phyloP scores from a whole-genome alignment of 306 rosid species.

The Gynostemma pentaphyllum region DNA sequence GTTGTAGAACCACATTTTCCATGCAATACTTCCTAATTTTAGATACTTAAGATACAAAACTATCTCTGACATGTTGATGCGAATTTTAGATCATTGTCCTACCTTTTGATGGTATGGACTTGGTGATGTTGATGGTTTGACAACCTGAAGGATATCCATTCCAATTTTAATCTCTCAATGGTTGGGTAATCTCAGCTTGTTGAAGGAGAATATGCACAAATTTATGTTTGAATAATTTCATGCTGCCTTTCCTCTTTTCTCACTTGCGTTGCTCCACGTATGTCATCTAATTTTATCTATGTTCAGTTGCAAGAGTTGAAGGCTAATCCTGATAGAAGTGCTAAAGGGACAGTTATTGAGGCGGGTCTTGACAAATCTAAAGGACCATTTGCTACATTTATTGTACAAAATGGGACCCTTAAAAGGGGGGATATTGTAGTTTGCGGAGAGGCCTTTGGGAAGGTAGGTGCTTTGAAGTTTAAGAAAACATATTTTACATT shows the following conservation, averaged over 20 bases:
- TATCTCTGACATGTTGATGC: neutral
- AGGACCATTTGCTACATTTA: slow-evolving; percentile 87
- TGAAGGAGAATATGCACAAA: neutral
- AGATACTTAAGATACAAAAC: neutral
- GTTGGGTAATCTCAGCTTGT: neutral
- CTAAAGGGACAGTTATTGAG: slow-evolving; percentile 87
- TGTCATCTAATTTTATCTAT: slow-evolving; percentile 27
- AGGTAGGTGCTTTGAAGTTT: slow-evolving; percentile 42
- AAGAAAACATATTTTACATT: neutral
- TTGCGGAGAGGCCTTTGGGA: slow-evolving; percentile 94
- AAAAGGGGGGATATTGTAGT: slow-evolving; percentile 66
- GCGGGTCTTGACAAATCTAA: slow-evolving; percentile 90
- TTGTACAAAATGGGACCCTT: slow-evolving; percentile 88
- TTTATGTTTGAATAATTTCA: neutral
- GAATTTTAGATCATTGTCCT: neutral
- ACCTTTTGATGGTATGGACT: neutral
- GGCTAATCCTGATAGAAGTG: slow-evolving; percentile 90
- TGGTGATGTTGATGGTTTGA: neutral
- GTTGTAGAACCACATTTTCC: neutral
- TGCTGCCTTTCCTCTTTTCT: neutral
- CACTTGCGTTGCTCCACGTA: slow-evolving; percentile 7
- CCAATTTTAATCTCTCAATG: neutral
- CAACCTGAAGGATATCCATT: neutral
- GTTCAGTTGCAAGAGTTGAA: slow-evolving; percentile 91
- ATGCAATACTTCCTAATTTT: neutral